Evolutionary conservation across 306 rosid genomes (phyloP), one percentile per base, ranked within the genome.

Genomic region (Trifolium fragiferum): DNA sequence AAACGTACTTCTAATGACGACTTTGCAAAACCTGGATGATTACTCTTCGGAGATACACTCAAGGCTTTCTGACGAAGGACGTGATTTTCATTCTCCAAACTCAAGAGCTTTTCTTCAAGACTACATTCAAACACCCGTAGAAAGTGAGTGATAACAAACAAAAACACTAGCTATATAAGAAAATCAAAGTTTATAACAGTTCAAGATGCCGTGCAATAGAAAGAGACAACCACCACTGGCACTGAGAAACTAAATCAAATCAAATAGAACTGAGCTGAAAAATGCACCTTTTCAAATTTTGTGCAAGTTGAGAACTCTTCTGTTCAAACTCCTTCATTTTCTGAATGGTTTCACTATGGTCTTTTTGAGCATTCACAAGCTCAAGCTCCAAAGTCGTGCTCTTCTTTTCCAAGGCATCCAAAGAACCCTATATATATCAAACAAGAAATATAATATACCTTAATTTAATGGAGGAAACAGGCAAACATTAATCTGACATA

Each of bases 31-130:
- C 80, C 88, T 21, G 86, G 86, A 15, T 78, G 92, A 74, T 51
- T 87, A 82, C 86, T 86, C 88, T 84, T 92, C 27, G 94, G 91
- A 33, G 99, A 68, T 55, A 82, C 85, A 83, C 32, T 81, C 77
- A 87, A 80, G 46, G 93, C 79, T 71, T 87, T 94, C 84, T 86
- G 96, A 43, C 96, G 91, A 81, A 94, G 85, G 72, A 94, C 82
- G 0, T 77, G 95, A 86, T 94, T 94, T 83, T 94, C 99, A 37
- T 89, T 87, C 85, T 92, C 96, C 72, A 94, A 84, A 78, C 79
- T 33, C 35, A 69, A 82, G 33, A 90, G 70, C 85, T 92, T 92
- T 75, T 85, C 97, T 86, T 89, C 93, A 2, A 92, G 93, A 73
- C 99, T 94, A 43, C 46, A 78, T 74, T 75, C 18, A 88, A 61